These are phyloP conservation scores for Zoysia matrella DNA, from an alignment of 202 grass and related monocot species.

Conservation along the genomic window DNA sequence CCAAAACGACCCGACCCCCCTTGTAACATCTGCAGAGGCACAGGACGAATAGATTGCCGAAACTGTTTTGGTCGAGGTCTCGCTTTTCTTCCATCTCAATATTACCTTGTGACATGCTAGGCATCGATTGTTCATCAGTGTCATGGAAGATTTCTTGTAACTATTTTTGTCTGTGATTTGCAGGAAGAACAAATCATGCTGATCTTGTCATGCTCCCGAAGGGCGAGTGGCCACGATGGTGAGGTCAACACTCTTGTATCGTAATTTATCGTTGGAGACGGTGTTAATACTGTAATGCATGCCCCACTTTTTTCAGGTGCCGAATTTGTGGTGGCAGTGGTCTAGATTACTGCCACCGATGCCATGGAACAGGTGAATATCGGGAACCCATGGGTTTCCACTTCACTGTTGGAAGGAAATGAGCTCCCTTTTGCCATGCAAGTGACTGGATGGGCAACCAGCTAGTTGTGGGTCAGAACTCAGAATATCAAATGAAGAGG, in stretches of 20 bases:
- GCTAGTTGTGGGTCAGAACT: background rate
- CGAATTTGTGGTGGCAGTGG: slow-evolving; percentile 71
- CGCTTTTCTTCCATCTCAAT: background rate
- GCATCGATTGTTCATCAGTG: background rate
- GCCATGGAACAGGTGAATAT: slow-evolving; percentile 78
- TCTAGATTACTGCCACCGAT: slow-evolving; percentile 63
- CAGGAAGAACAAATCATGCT: slow-evolving; percentile 64
- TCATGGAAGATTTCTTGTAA: background rate
- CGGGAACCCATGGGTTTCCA: slow-evolving; percentile 81
- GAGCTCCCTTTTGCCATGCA: background rate
- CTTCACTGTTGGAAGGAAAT: slow-evolving; percentile 45
- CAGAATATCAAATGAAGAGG: background rate
- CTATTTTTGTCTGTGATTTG: slow-evolving; percentile 14
- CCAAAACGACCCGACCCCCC: slow-evolving; percentile 59
- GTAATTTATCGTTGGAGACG: background rate
- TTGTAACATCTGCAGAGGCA: slow-evolving; percentile 67
- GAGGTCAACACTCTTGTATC: slow-evolving; percentile 8
- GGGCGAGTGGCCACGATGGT: slow-evolving; percentile 82
- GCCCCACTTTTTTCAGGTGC: slow-evolving; percentile 57
- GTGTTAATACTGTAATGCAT: background rate
- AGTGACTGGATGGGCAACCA: background rate
- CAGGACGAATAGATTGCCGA: slow-evolving; percentile 62
- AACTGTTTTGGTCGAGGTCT: slow-evolving; percentile 70
- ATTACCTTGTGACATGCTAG: background rate
- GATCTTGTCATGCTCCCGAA: slow-evolving; percentile 66